Conservation (phyloP, 352 stramenopile species). For the Phytophthora hybrid region DNA sequence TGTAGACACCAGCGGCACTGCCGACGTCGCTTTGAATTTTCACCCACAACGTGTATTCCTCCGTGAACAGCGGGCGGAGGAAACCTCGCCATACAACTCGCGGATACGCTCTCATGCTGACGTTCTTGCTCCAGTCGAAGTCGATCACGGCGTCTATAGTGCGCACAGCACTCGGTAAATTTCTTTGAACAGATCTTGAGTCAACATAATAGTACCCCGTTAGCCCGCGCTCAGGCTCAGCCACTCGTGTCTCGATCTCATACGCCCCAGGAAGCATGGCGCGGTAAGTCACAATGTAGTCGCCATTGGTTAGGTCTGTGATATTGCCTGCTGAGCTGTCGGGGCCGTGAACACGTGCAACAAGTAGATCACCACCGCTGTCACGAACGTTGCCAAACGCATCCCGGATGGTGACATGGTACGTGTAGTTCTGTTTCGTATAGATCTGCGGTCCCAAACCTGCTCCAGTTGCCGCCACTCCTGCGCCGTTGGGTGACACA, state of each 20-base stretch:
- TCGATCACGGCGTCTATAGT: constrained; percentile 44
- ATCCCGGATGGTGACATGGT: constrained; percentile 50
- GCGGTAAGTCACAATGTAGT: constrained; percentile 54
- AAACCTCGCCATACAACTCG: constrained; percentile 59
- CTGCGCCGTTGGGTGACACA: constrained; percentile 32
- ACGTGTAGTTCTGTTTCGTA: constrained; percentile 34
- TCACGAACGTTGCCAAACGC: constrained; percentile 52
- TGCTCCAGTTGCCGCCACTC: constrained; percentile 9
- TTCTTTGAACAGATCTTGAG: constrained; percentile 26
- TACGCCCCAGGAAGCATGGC: constrained; percentile 44
- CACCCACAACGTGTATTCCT: constrained; percentile 50
- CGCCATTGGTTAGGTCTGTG: constrained; percentile 46
- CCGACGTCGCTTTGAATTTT: constrained; percentile 30
- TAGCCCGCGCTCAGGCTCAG: constrained; percentile 37
- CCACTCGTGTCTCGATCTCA: constrained; percentile 58
- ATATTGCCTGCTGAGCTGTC: constrained; percentile 39
- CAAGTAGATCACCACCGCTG: constrained; percentile 47
- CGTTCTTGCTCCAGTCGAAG: constrained; percentile 53
- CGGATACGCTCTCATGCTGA: constrained; percentile 49
- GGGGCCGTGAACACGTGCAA: constrained; percentile 45
- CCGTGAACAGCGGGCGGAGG: constrained; percentile 49
- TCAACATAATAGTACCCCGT: constrained; percentile 50
- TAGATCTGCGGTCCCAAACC: constrained; percentile 45
- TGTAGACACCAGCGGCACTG: constrained; percentile 40
- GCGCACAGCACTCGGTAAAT: constrained; percentile 29